Evolutionary conservation across 176 grass and related monocot genomes (phyloP), one percentile per base, ranked within the genome.

Genomic region (Echinochloa phyllopogon): DNA sequence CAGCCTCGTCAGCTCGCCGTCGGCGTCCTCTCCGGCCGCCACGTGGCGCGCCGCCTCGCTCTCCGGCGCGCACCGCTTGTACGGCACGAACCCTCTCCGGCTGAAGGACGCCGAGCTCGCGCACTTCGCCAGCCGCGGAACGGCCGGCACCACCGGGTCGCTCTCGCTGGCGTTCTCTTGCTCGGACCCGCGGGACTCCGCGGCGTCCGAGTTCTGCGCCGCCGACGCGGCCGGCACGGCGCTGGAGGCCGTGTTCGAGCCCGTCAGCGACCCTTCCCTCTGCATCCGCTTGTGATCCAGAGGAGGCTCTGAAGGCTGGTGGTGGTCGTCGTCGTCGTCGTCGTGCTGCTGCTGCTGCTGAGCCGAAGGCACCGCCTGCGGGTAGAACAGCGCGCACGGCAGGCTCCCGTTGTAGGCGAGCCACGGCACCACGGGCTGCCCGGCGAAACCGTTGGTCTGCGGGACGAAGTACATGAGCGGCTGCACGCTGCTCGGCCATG

Each of bases 211-310:
- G 49, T 67, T 83, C 79, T 67, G 84, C 10, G 65, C 52, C 5
- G 52, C 67, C 37, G 45, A 69, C 33, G 25, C 74, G 5, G 38
- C 73, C 13, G 68, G 10, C 13, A 69, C 79, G 49, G 67, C 79
- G 41, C 63, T 69, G 61, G 75, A 88, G 40, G 37, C 82, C 6
- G 84, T 90, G 81, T 83, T 94, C 15, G 95, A 97, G 12, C 92
- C 88, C 17, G 87, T 92, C 83, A 85, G 74, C 27, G 93, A 95
- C 40, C 91, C 89, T 80, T 92, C 85, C 65, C 84, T 95, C 91
- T 83, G 74, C 50, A 44, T 57, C 27, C 75, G 15, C 25, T 68
- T 85, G n/a, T 53, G 75, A 55, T 84, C 75, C 1, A 17, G 60
- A 4, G 40, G 60, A 4, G 40, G n/a, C 45, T 86, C 86, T 17